Evolutionary conservation across 805 yeast genomes (phyloP), one percentile per base, ranked within the genome.

Genomic region (Kodamaea hsintzibuensis): DNA sequence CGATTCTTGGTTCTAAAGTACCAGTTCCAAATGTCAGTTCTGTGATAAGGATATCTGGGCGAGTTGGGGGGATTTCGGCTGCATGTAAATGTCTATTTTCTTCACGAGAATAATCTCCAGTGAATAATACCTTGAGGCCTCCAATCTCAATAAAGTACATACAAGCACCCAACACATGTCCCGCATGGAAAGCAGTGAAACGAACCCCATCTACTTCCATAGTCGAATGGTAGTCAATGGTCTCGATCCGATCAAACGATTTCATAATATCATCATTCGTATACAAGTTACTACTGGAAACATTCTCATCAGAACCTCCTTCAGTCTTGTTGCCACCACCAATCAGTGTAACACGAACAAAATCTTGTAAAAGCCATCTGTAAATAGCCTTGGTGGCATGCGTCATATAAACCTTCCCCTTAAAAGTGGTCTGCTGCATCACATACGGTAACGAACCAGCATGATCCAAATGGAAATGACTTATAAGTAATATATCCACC

Each of bases 111-210:
- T 90, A 95, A 70, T 95, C 99, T 53, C 99, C 99, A 0, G 99
- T 95, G 67, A 93, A 95, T 50, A 95, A 70, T 0, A 91, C 79
- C 60, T 90, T 89, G 55, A 93, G 74, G 0, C 98, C 98, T 16
- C 97, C 97, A 62, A 95, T 88, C 69, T 95, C 99, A 48, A 95
- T 83, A 60, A 95, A 85, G 69, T 86, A 95, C 98, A 95, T 95
- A 10, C 98, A 97, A 9, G 99, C 98, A 52, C 99, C 99, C 44
- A 95, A 76, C 10, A 95, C 99, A 78, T 95, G 99, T n/a, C 99
- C 99, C 7, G 99, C 99, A 73, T 93, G 99, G 69, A 88, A 95
- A 1, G 99, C 99, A 1, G 99, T 95, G 74, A 95, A 93, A 65
- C 95, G 80, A 53, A 95, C 86, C 50, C 99, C 99, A 55, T 89